A percentile compares a stretch with the other conserved stretches of the same genome.
Conservation (phyloP, 805 yeast genomes). For the Wickerhamomyces canadensis region DNA sequence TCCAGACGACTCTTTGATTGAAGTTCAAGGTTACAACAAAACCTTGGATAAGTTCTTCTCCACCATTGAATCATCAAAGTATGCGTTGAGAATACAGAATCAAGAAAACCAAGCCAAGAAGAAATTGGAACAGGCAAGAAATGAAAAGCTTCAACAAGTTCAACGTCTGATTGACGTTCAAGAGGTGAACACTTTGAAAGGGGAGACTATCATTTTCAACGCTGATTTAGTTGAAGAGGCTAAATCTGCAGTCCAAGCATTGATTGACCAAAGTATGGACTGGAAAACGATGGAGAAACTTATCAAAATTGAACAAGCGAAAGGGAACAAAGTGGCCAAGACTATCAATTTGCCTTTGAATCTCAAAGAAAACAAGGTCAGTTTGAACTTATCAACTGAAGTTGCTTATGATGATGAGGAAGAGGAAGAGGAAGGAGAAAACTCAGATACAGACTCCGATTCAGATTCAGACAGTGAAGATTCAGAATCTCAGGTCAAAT, state of each 20-base stretch:
- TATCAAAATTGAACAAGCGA: slow-evolving; percentile 61
- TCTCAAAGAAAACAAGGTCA: slow-evolving; percentile 61
- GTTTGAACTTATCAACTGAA: slow-evolving; percentile 47
- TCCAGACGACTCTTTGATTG: slow-evolving; percentile 33
- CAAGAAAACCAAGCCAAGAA: slow-evolving; percentile 73
- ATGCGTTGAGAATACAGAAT: slow-evolving; percentile 66
- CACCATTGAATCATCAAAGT: slow-evolving; percentile 75
- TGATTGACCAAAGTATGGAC: slow-evolving; percentile 83
- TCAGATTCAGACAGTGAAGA: slow-evolving; percentile 22
- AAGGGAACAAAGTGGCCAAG: slow-evolving; percentile 60
- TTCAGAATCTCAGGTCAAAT: slow-evolving; percentile 11
- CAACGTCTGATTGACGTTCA: slow-evolving; percentile 61
- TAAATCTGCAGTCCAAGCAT: slow-evolving; percentile 54
- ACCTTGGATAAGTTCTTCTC: slow-evolving; percentile 84
- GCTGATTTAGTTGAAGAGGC: slow-evolving; percentile 72
- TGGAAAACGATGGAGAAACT: slow-evolving; percentile 85
- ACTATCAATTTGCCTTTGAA: slow-evolving; percentile 63
- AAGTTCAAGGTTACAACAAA: slow-evolving; percentile 63
- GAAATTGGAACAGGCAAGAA: slow-evolving; percentile 67
- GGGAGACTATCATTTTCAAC: slow-evolving; percentile 63
- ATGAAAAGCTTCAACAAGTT: slow-evolving; percentile 67
- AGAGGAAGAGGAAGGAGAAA: slow-evolving; percentile 25
- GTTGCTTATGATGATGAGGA: slow-evolving; percentile 30
- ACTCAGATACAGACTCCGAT: slow-evolving; percentile 18
- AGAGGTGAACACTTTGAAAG: slow-evolving; percentile 57